Evolutionary conservation across 768 basidiomycete species (phyloP).

Genomic region (Sarcodon sp.): DNA sequence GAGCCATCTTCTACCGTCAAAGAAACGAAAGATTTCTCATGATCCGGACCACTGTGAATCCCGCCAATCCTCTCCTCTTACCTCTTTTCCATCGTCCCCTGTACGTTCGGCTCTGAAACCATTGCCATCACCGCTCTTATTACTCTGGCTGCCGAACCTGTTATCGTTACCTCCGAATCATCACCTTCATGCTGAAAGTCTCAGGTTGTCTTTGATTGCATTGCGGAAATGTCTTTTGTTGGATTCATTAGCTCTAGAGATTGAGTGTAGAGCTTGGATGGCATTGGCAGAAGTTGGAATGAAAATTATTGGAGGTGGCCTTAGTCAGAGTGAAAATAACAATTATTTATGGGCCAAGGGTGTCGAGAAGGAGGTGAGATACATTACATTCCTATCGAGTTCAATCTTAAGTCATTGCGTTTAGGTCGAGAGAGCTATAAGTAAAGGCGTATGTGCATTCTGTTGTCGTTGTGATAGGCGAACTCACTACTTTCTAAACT

Average conservation of each 20-base stretch:
- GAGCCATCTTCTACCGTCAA: not conserved
- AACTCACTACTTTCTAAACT: not conserved
- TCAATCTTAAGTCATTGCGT: not conserved
- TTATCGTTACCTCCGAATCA: constrained; percentile 57
- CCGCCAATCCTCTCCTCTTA: not conserved
- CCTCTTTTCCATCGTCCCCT: not conserved
- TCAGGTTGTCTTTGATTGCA: constrained; percentile 42
- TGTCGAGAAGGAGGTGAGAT: constrained; percentile 41
- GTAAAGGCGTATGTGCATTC: constrained; percentile 44
- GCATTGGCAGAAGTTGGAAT: constrained; percentile 59
- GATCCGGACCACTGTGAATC: no score
- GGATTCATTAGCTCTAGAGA: constrained; percentile 34
- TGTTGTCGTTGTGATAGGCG: not conserved
- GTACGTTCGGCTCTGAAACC: constrained; percentile 12
- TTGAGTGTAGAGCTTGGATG: constrained; percentile 65
- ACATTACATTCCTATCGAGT: not conserved
- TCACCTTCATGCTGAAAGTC: constrained; percentile 35
- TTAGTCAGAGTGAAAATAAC: constrained; percentile 15
- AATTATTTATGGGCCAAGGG: constrained; percentile 33
- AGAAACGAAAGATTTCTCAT: not conserved
- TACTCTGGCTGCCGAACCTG: constrained; percentile 48
- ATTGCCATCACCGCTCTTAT: constrained; percentile 31
- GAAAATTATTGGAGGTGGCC: constrained; percentile 34
- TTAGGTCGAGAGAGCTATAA: constrained; percentile 50
- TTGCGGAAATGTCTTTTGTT: constrained; percentile 41